Conservation (phyloP, 2,329 filamentous ascomycete genomes). For the Daldinia sp. region DNA sequence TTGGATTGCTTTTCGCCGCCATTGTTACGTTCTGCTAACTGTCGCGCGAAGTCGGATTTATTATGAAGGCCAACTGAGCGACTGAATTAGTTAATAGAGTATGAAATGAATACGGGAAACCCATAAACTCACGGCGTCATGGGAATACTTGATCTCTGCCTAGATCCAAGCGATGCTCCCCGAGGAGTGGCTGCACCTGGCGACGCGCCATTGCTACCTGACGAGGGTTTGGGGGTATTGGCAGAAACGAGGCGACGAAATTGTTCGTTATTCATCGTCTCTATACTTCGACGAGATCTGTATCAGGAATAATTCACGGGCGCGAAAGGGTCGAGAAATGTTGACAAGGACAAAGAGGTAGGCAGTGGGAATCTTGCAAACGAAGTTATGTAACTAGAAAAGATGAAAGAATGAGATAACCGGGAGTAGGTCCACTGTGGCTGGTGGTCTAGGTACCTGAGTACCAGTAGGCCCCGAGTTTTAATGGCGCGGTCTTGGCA, state of each 20-base stretch:
- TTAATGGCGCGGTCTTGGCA: too few species aligned
- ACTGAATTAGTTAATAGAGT: constrained; percentile 52
- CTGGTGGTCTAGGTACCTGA: background rate
- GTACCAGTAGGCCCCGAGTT: too few species aligned
- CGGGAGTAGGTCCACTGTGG: background rate
- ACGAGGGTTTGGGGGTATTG: constrained; percentile 53
- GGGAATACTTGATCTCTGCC: constrained; percentile 81
- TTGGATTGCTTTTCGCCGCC: constrained; percentile 65
- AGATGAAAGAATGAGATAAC: background rate
- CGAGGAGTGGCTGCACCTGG: constrained; percentile 40
- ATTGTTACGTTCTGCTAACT: constrained; percentile 76
- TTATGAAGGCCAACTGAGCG: constrained; percentile 67
- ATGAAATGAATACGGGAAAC: background rate
- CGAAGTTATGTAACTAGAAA: background rate
- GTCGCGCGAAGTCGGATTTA: constrained; percentile 79
- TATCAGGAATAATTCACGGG: background rate
- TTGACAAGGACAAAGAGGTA: background rate
- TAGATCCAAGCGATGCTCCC: constrained; percentile 73
- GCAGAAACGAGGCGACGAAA: constrained; percentile 81
- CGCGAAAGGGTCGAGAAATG: background rate
- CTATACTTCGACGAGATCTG: background rate
- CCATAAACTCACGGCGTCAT: constrained; percentile 82
- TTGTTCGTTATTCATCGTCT: constrained; percentile 89
- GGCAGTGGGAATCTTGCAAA: background rate
- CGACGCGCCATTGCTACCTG: constrained; percentile 57